Conservation (phyloP, 1,284 basidiomycete species). For the Jaminaea rosea region DNA sequence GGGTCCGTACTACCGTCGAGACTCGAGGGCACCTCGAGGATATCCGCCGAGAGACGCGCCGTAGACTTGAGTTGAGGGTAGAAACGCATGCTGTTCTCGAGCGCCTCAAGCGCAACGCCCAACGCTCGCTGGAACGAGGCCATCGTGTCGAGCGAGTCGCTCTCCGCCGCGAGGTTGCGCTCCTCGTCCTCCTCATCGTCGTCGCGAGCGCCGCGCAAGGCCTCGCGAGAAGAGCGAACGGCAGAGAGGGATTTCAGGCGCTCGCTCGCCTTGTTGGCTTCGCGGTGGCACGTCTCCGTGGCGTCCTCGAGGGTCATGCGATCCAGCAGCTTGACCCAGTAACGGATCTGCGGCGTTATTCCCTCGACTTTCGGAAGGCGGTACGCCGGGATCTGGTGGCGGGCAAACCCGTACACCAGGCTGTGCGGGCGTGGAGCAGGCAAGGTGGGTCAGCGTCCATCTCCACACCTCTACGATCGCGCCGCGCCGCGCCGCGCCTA, state of each 20-base stretch:
- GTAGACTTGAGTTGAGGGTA: slow-evolving; percentile 50
- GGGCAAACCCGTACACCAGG: slow-evolving; percentile 53
- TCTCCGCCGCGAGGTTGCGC: slow-evolving; percentile 20
- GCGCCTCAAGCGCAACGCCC: slow-evolving; percentile 51
- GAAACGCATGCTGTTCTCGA: slow-evolving; percentile 49
- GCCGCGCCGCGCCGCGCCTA: too few species aligned
- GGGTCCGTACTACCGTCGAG: slow-evolving; percentile 39
- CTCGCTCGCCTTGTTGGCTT: slow-evolving; percentile 41
- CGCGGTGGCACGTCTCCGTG: slow-evolving; percentile 48
- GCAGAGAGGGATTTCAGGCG: slow-evolving; percentile 9
- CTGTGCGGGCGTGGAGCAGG: too few species aligned
- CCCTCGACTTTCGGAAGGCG: slow-evolving; percentile 51
- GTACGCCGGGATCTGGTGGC: slow-evolving; percentile 54
- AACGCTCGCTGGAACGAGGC: slow-evolving; percentile 53
- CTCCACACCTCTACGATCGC: too few species aligned
- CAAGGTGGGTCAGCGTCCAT: too few species aligned
- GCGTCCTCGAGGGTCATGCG: slow-evolving; percentile 50
- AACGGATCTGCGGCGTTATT: slow-evolving; percentile 48
- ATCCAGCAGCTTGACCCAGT: slow-evolving; percentile 49
- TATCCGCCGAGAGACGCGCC: slow-evolving; percentile 51
- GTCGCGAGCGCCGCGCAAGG: slow-evolving; percentile 10
- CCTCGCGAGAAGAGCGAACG: background rate
- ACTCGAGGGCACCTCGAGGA: slow-evolving; percentile 50
- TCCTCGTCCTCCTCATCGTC: slow-evolving; percentile 23
- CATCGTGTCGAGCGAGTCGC: slow-evolving; percentile 47